These are phyloP conservation scores for Globisporangium viniferum DNA, from an alignment of 352 stramenopile genomes.

Conservation along the genomic window DNA sequence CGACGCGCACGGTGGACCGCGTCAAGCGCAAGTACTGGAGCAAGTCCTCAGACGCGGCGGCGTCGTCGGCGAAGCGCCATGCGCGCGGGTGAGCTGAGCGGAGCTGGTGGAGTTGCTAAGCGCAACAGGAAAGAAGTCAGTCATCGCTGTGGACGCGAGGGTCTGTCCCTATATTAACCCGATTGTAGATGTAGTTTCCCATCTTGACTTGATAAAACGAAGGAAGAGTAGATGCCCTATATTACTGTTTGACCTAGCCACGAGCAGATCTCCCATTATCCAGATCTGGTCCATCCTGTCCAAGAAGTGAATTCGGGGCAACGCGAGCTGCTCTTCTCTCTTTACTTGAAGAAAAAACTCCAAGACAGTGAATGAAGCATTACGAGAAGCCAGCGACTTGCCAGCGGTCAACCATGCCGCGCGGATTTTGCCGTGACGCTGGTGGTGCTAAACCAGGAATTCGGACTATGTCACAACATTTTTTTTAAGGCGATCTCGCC, in stretches of 20 bases:
- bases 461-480: too few relatives aligned
- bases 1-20: slow-evolving; percentile 79
- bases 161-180: background rate
- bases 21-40: slow-evolving; percentile 75
- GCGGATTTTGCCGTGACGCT: too few relatives aligned
- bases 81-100: background rate
- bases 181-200: background rate
- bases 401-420: too few relatives aligned
- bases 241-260: background rate
- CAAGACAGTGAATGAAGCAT: too few relatives aligned
- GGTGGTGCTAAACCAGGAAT: too few relatives aligned
- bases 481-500: too few relatives aligned
- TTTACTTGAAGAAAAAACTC: too few relatives aligned
- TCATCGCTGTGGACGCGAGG: too few relatives aligned
- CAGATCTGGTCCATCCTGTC: background rate
- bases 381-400: too few relatives aligned
- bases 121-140: background rate
- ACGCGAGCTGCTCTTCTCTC: too few relatives aligned
- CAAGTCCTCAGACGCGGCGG: slow-evolving; percentile 1
- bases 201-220: background rate
- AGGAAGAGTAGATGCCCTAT: background rate
- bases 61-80: background rate
- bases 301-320: too few relatives aligned
- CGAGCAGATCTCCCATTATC: background rate
- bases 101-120: background rate